A percentile compares a stretch with the other conserved stretches of the same genome.
phyloP scores from a whole-genome alignment of 768 basidiomycete genomes.

The Clathrus columnatus region DNA sequence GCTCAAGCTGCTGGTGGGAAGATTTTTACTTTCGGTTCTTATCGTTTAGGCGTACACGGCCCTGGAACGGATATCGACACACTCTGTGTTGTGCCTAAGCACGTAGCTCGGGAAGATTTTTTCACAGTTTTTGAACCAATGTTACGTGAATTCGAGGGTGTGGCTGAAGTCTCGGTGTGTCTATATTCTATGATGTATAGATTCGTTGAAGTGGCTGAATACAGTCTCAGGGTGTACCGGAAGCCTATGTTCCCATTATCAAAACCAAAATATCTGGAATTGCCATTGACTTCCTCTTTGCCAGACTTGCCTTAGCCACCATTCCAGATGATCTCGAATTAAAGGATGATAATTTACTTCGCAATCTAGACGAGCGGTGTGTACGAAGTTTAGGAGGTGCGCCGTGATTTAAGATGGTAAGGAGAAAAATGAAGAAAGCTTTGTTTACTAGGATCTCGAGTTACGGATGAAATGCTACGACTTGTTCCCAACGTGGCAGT shows the following conservation, averaged over 20 bases:
- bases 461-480: constrained; percentile 91
- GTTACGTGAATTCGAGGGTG: constrained; percentile 76
- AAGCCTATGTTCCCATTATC: constrained; percentile 94
- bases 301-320: constrained; percentile 72
- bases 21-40: constrained; percentile 98
- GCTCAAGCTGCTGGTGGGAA: constrained; percentile 91
- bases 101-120: constrained; percentile 93
- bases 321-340: constrained; percentile 91
- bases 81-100: constrained; percentile 94
- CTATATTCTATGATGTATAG: constrained; percentile 6
- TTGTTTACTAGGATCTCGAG: constrained; percentile 65
- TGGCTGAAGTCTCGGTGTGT: constrained; percentile 82
- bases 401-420: constrained; percentile 10
- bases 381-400: constrained; percentile 89
- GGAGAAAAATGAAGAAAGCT: not conserved
- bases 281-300: constrained; percentile 91
- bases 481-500: constrained; percentile 91
- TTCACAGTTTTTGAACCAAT: constrained; percentile 86
- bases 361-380: constrained; percentile 90
- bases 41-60: constrained; percentile 94
- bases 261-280: constrained; percentile 87
- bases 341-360: constrained; percentile 82
- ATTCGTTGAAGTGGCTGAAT: not conserved
- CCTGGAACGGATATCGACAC: constrained; percentile 97
- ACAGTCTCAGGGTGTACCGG: constrained; percentile 73